Base-by-base conservation (phyloP, 768 basidiomycete species). In the Suillus alpinus region DNA sequence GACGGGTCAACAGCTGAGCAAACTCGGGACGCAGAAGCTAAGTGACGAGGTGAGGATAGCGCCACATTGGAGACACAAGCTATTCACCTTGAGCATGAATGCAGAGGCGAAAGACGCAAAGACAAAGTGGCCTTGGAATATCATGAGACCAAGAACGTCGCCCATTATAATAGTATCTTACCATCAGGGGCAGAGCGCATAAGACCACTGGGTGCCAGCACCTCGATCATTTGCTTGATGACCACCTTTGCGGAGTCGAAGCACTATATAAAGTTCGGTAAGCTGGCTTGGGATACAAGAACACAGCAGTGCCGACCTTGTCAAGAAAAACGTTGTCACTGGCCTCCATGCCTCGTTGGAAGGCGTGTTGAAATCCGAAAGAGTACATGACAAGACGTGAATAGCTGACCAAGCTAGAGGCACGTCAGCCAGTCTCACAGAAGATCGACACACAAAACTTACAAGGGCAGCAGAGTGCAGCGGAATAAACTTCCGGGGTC, bases 301-400 rank as follows among this genome's bases (percentile, higher is more conserved):
- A 59, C 51, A 16, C 1, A 57, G 59, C 20, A 39, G 56, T 47
- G 62, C 77, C 16, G 32, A 87, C 91, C 80, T 86, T 88, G 59
- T 78, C 82, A 63, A 92, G 86, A 71, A 89, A 88, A 23, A 91
- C 68, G 18, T 84, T 73, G 69, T 91, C 89, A 2, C 80, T 81
- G 1, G 78, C 72, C 62, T 85, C 79, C 32, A 90, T 81, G 1
- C 89, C 88, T 8, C 87, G 83, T 64, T 87, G 83, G 71, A 84
- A 91, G 2, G 90, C 90, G 65, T 92, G 87, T 64, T 93, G 91
- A 75, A 92, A 92, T 5, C 89, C 91, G 66, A 93, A 92, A 0
- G 91, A 92, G 68, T 84, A 91, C 89, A 92, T 91, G 53, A 93
- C 91, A 12, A 93, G 83, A 16, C 91, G 81, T 39, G 89, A 89